phyloP scores from a whole-genome alignment of 2,329 filamentous ascomycete genomes.

The Xylariaceae sp. region DNA sequence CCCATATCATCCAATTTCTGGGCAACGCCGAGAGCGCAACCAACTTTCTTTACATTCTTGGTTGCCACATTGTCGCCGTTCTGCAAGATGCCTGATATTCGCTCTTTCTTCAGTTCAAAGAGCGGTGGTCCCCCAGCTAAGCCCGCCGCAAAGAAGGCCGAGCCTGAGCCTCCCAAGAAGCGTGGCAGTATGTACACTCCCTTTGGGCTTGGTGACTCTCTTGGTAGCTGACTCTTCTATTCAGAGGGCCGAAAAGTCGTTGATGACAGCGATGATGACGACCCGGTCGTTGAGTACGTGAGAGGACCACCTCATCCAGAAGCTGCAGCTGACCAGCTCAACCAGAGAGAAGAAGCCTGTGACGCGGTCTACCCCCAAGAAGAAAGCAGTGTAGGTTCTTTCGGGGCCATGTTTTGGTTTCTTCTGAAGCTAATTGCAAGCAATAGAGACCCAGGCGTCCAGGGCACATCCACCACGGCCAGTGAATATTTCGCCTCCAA shows the following conservation, averaged over 20 bases:
- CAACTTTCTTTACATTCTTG: no score
- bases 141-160: conserved; percentile 37
- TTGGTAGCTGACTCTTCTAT: not conserved
- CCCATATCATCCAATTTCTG: no score
- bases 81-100: conserved; percentile 73
- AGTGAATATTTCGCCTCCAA: conserved; percentile 50
- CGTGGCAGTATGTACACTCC: conserved; percentile 33
- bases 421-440: conserved; percentile 2
- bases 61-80: not conserved
- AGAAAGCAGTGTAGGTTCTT: conserved; percentile 45
- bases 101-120: conserved; percentile 82
- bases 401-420: no score
- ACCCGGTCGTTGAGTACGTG: conserved; percentile 40
- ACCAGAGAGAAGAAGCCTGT: conserved; percentile 47
- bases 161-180: conserved; percentile 36
- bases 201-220: no score
- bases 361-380: conserved; percentile 40
- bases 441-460: conserved; percentile 16
- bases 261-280: conserved; percentile 71
- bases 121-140: conserved; percentile 49
- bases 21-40: no score
- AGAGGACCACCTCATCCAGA: not conserved
- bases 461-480: conserved; percentile 45
- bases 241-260: conserved; percentile 59
- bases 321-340: conserved; percentile 9